These are phyloP conservation scores for Populus hybrid DNA, from an alignment of 441 rosid genomes.

Conservation along the genomic window DNA sequence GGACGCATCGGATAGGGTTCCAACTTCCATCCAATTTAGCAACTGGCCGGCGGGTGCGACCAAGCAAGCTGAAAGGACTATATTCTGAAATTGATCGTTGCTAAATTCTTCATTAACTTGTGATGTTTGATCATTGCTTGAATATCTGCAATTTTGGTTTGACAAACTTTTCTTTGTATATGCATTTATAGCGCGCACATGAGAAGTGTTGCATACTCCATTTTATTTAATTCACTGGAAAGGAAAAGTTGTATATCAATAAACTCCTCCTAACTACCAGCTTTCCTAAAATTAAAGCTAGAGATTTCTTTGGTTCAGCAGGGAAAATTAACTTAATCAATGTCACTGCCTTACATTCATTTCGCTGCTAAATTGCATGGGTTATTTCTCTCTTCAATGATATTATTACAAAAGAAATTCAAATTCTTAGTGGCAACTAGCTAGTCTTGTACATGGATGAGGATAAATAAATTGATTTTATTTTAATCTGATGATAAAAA, in stretches of 20 bases:
- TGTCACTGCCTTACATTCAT: not conserved
- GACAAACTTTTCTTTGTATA: not conserved
- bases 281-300: not conserved
- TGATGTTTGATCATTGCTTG: not conserved
- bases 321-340: not conserved
- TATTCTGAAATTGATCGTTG: not conserved
- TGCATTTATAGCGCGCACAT: not conserved
- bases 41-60: slow-evolving; percentile 25
- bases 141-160: not conserved
- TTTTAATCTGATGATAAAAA: too few species aligned
- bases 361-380: not conserved
- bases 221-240: not conserved
- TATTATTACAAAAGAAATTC: too few species aligned
- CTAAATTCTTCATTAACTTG: not conserved
- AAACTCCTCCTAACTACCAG: not conserved
- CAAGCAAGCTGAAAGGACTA: slow-evolving; percentile 22
- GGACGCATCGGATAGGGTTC: slow-evolving; percentile 9
- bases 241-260: not conserved
- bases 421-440: not conserved
- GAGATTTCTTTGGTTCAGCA: not conserved
- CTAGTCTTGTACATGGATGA: too few species aligned
- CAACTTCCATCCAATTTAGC: slow-evolving; percentile 8
- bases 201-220: not conserved
- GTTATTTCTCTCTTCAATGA: not conserved
- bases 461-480: too few species aligned